These are phyloP conservation scores for Penicillium griseofulvum DNA, from an alignment of 2,329 filamentous ascomycete species.

Conservation along the genomic window DNA sequence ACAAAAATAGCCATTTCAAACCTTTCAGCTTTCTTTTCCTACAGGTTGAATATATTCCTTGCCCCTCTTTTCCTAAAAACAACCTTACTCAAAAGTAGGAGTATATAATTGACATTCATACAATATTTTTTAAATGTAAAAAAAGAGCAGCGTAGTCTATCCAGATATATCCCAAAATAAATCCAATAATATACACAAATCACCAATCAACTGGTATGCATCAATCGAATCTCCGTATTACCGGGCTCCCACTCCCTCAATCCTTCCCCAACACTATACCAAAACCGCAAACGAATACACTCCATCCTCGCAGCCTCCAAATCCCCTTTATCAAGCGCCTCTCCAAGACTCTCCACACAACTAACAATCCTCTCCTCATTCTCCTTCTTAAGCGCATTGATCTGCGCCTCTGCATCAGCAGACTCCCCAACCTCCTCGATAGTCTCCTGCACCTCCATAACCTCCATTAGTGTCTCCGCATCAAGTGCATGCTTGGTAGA, in stretches of 20 bases:
- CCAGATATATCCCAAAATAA: background rate
- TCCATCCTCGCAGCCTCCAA: slow-evolving; percentile 66
- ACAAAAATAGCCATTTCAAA: background rate
- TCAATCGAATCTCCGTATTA: slow-evolving; percentile 54
- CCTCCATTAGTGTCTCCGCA: slow-evolving; percentile 74
- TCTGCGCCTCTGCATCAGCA: slow-evolving; percentile 55
- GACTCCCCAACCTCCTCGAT: slow-evolving; percentile 61
- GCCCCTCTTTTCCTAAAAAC: background rate
- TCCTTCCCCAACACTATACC: slow-evolving; percentile 81
- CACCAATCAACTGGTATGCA: slow-evolving; percentile 47
- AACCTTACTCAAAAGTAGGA: background rate
- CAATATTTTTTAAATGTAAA: background rate
- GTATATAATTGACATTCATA: background rate
- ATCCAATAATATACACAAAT: background rate
- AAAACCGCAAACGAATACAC: slow-evolving; percentile 79
- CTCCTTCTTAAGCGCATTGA: slow-evolving; percentile 62
- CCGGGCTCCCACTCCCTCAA: slow-evolving; percentile 82
- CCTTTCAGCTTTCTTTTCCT: background rate
- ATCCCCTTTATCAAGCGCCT: slow-evolving; percentile 65
- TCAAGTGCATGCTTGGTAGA: slow-evolving; percentile 65
- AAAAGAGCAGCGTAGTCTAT: background rate
- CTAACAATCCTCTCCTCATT: slow-evolving; percentile 67
- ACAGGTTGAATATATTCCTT: background rate
- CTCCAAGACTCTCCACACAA: slow-evolving; percentile 62
- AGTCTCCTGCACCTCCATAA: slow-evolving; percentile 75